Evolutionary conservation across 192 early-diverging fungal genomes (phyloP), one percentile per base, ranked within the genome.

Genomic region (Bifiguratus adelaidae): DNA sequence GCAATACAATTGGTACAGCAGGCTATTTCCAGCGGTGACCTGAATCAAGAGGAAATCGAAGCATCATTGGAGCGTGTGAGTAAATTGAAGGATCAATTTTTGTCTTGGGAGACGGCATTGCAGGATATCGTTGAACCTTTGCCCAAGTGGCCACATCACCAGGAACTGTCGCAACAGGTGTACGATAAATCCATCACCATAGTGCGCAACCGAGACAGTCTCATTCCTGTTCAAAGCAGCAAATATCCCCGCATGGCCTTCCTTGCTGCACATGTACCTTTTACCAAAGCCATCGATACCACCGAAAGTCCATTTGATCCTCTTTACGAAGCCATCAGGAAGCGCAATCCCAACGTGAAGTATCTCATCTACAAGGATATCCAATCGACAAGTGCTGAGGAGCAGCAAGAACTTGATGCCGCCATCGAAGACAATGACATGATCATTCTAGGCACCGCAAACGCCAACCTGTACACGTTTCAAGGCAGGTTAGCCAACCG

Each of bases 251-350:
- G 51, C 8, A 42, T 65, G 16, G n/a, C 58, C 13, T 58, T 65
- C 37, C 47, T 65, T 28, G 52, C 52, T 26, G 56, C 62, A 9
- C 56, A 65, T 42, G 53, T 65, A 6, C 53, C 62, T 29, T 33
- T 58, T 13, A 58, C 62, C 19, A 32, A 55, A 8, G 62, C 62
- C 22, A 65, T 65, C 21, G 62, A 65, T 34, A 55, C 56, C 5
- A 56, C 58, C n/a, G 37, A 40, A 21, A 52, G 55, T 20, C 62
- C 62, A 3, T 65, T 65, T 34, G 22, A 58, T n/a, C 41, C 62
- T 2, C 49, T 65, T 19, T 33, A 55, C 29, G 36, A 51, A 1
- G 28, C 52, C 12, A 26, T 65, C 6, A 25, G 13, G 19, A 9
- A 28, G 11, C 56, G 62, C 26, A 50, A 55, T 21, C 7, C 29